A percentile compares a stretch with the other conserved stretches of the same genome.
phyloP scores from a whole-genome alignment of 495 filamentous ascomycete genomes.

The Sordaria brevicollis region DNA sequence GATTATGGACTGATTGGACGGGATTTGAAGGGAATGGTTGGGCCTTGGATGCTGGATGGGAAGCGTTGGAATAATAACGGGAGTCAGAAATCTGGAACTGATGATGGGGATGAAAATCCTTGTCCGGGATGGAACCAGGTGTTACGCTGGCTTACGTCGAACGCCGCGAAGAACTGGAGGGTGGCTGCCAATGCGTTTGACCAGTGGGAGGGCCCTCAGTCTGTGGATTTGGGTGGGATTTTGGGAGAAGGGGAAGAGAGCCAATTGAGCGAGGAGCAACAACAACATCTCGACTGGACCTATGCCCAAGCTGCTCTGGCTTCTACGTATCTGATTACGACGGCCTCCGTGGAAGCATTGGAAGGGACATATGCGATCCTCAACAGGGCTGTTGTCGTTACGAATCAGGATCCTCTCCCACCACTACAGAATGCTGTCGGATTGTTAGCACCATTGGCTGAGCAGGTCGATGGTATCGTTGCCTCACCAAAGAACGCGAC shows the following conservation, averaged over 20 bases:
- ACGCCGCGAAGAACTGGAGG: conserved; percentile 47
- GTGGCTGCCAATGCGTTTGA: conserved; percentile 51
- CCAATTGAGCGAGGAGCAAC: conserved; percentile 42
- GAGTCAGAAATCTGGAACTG: conserved; percentile 2
- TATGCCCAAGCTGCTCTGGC: conserved; percentile 70
- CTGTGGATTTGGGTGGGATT: conserved; percentile 73
- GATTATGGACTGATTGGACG: conserved; percentile 43
- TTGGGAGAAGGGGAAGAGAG: conserved; percentile 54
- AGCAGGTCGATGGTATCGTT: conserved; percentile 17
- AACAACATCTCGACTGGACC: conserved; percentile 41
- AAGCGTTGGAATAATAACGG: conserved; percentile 42
- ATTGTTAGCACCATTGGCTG: conserved; percentile 30
- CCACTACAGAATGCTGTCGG: conserved; percentile 33
- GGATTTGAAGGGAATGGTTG: conserved; percentile 66
- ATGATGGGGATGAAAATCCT: conserved; percentile 6
- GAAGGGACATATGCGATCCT: conserved; percentile 54
- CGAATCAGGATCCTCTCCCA: conserved; percentile 45
- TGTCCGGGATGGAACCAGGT: conserved; percentile 65
- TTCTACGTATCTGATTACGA: conserved; percentile 57
- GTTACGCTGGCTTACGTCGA: conserved; percentile 60
- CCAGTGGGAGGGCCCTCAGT: conserved; percentile 72
- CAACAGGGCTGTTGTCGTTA: conserved; percentile 46
- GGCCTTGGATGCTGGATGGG: conserved; percentile 73
- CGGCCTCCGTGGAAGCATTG: conserved; percentile 47
- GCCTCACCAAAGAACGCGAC: conserved; percentile 29